Conservation (phyloP, 306 rosid genomes). For the Urtica urens region DNA sequence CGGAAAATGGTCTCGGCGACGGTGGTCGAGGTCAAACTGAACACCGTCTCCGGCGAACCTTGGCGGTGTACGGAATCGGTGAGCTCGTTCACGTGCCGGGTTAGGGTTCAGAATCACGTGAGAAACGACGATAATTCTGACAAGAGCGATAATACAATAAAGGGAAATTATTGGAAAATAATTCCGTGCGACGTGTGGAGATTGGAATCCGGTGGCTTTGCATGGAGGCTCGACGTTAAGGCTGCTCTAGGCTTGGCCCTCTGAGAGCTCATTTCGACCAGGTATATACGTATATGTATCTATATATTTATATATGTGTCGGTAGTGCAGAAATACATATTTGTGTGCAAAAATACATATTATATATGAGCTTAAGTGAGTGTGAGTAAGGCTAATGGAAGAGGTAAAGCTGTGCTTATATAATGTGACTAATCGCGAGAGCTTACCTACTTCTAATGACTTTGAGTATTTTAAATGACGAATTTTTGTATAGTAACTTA, state of each 20-base stretch:
- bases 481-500: too few relatives aligned
- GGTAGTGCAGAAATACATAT: not conserved
- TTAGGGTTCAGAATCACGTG: conserved; percentile 38
- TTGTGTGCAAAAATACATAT: not conserved
- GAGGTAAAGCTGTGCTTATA: not conserved
- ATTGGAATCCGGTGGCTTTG: conserved; percentile 47
- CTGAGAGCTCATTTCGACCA: conserved; percentile 22
- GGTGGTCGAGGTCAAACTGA: conserved; percentile 31
- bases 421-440: not conserved
- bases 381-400: too few relatives aligned
- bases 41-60: not conserved
- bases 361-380: not conserved
- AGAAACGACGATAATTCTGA: conserved; percentile 21
- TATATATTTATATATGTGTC: not conserved
- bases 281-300: conserved; percentile 16
- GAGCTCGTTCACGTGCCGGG: conserved; percentile 51
- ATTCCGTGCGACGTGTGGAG: conserved; percentile 76
- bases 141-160: not conserved
- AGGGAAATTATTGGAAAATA: conserved; percentile 42
- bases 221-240: conserved; percentile 66
- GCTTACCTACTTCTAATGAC: too few relatives aligned
- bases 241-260: conserved; percentile 69
- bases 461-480: too few relatives aligned
- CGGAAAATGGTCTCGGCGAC: conserved; percentile 22
- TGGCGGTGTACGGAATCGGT: not conserved